Conservation (phyloP, 768 basidiomycete species). For the Thelephora aurantiotincta region DNA sequence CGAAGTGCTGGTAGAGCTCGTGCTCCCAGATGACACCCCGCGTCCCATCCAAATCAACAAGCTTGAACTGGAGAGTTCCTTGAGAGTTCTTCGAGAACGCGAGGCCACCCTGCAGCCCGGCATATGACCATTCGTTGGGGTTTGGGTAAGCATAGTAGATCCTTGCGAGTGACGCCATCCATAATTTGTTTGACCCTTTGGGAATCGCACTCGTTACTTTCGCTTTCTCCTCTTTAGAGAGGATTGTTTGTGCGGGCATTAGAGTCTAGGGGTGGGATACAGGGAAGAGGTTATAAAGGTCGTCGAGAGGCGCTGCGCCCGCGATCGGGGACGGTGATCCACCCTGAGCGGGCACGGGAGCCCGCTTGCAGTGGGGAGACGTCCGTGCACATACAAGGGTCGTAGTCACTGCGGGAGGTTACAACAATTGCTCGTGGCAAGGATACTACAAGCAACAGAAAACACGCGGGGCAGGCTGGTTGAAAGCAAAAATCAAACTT, state of each 20-base stretch:
- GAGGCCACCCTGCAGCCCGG: slow-evolving; percentile 78
- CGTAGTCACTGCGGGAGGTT: too few relatives aligned
- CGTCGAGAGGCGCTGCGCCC: too few relatives aligned
- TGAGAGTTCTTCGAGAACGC: slow-evolving; percentile 45
- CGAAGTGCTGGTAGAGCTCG: slow-evolving; percentile 72
- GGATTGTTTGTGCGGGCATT: slow-evolving; percentile 65
- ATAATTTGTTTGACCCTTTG: slow-evolving; percentile 51
- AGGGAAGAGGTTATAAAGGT: too few relatives aligned
- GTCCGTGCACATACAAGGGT: too few relatives aligned
- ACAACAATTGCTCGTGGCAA: too few relatives aligned
- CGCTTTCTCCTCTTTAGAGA: slow-evolving; percentile 63
- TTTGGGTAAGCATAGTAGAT: slow-evolving; percentile 84
- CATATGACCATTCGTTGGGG: slow-evolving; percentile 69
- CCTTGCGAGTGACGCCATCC: slow-evolving; percentile 68
- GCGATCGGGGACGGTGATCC: too few relatives aligned
- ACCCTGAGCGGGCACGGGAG: too few relatives aligned
- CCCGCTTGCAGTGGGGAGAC: too few relatives aligned
- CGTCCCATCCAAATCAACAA: slow-evolving; percentile 78
- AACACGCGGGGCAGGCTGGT: too few relatives aligned
- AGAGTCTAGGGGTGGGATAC: not conserved
- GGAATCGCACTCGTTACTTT: slow-evolving; percentile 57
- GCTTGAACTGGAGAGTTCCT: slow-evolving; percentile 46
- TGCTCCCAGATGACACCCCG: slow-evolving; percentile 89
- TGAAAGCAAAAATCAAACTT: too few relatives aligned
- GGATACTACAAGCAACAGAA: too few relatives aligned